These are phyloP conservation scores for Pseudopediastrum boryanum DNA, from an alignment of 139 green algal species.

Conservation along the genomic window DNA sequence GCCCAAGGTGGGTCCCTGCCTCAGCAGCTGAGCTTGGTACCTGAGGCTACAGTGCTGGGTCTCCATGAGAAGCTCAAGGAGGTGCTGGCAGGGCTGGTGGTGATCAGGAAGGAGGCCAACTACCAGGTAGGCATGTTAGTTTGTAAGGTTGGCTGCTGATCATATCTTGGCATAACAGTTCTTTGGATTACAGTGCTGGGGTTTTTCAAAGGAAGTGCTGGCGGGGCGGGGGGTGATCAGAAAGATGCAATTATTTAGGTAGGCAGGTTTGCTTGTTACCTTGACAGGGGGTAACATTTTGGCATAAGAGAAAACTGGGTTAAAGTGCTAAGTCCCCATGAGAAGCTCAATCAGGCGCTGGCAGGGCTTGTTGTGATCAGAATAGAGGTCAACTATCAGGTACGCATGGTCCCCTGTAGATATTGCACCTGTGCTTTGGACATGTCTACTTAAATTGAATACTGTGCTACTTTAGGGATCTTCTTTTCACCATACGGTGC, in stretches of 20 bases:
- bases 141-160: not conserved
- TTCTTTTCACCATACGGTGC: too few relatives aligned
- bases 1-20: not conserved
- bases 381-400: slow-evolving; percentile 28
- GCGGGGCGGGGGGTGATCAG: too few relatives aligned
- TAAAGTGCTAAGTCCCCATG: not conserved
- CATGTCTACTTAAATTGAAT: too few relatives aligned
- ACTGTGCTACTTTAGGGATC: too few relatives aligned
- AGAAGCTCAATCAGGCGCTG: not conserved
- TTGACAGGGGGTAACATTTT: too few relatives aligned
- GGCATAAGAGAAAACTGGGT: too few relatives aligned
- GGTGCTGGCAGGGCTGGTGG: not conserved
- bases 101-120: slow-evolving; percentile 4
- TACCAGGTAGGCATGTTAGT: slow-evolving; percentile 11
- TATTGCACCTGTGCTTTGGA: too few relatives aligned
- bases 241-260: too few relatives aligned
- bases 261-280: too few relatives aligned
- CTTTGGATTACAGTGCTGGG: too few relatives aligned
- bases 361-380: not conserved
- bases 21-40: not conserved
- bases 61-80: not conserved
- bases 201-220: too few relatives aligned
- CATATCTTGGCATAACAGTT: not conserved
- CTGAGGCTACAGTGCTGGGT: slow-evolving; percentile 1
- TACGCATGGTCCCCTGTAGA: not conserved